Evolutionary conservation across 2,329 filamentous ascomycete species (phyloP).

Genomic region (Aspergillus pseudoterreus): DNA sequence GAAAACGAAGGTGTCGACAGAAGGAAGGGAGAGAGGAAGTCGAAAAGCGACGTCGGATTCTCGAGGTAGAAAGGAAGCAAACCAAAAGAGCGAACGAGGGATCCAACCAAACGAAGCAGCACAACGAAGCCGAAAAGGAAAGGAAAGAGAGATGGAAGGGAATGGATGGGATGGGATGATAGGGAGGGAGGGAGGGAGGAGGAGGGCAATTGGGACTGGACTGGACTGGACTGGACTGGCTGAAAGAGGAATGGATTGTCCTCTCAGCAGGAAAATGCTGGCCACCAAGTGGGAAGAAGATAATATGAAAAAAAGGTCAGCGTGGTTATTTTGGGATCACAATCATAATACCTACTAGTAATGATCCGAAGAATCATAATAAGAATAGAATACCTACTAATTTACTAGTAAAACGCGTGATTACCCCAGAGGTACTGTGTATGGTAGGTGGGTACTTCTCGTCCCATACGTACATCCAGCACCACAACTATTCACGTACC

Average conservation of each 20-base stretch:
- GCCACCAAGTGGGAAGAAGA: conserved; percentile 13
- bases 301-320: conserved; percentile 7
- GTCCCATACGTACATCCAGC: too few relatives aligned
- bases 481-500: too few relatives aligned
- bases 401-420: conserved; percentile 14
- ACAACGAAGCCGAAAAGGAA: conserved; percentile 5
- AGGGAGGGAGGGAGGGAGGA: conserved; percentile 21
- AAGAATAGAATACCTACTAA: conserved; percentile 9
- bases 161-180: conserved; percentile 27
- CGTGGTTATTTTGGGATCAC: conserved; percentile 30
- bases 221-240: conserved; percentile 10
- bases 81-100: conserved; percentile 15
- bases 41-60: not conserved
- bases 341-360: not conserved
- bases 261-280: conserved; percentile 23
- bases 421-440: conserved; percentile 2
- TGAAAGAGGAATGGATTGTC: conserved; percentile 27
- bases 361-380: too few relatives aligned
- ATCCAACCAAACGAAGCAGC: not conserved
- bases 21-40: conserved; percentile 18
- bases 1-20: conserved; percentile 22
- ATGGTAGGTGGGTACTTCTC: not conserved
- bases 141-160: conserved; percentile 16
- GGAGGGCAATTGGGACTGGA: conserved; percentile 18
- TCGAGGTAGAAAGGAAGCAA: conserved; percentile 8